Percentiles rank a stretch among this genome's conserved stretches.
phyloP scores from a whole-genome alignment of 2,329 filamentous ascomycete genomes.

The Aspergillus aculeatus region DNA sequence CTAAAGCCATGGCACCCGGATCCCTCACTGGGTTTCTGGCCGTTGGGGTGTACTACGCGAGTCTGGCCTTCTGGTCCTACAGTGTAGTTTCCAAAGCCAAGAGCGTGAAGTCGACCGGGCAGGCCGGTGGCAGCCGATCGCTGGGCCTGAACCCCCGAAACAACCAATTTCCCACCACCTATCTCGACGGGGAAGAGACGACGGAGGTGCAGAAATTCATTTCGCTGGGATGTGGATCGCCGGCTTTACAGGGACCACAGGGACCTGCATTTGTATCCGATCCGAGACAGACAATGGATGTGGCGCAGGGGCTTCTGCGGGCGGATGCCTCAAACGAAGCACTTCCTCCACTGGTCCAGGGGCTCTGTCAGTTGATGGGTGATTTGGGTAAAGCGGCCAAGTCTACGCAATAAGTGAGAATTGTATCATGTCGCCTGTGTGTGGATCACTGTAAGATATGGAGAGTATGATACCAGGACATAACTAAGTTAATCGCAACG shows the following conservation, averaged over 20 bases:
- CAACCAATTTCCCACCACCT: conserved; percentile 38
- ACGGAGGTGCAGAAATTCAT: conserved; percentile 58
- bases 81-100: conserved; percentile 56
- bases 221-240: conserved; percentile 54
- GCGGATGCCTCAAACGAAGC: conserved; percentile 53
- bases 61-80: conserved; percentile 68
- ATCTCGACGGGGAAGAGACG: conserved; percentile 58
- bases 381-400: conserved; percentile 26
- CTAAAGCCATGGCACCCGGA: conserved; percentile 53
- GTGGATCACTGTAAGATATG: neutral
- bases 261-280: conserved; percentile 49
- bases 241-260: conserved; percentile 48
- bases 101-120: conserved; percentile 2
- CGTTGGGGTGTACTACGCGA: conserved; percentile 67
- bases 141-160: conserved; percentile 6
- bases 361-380: conserved; percentile 60
- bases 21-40: conserved; percentile 66
- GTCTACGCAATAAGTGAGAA: neutral
- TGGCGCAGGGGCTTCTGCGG: conserved; percentile 57
- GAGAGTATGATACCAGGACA: neutral
- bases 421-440: neutral
- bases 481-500: no score
- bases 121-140: neutral
- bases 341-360: conserved; percentile 63
- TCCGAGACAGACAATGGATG: conserved; percentile 58